Percentiles rank a stretch among this genome's conserved stretches.
These are phyloP conservation scores for Aureobasidium musti DNA, from an alignment of 2,329 filamentous ascomycete genomes.

Conservation along the genomic window DNA sequence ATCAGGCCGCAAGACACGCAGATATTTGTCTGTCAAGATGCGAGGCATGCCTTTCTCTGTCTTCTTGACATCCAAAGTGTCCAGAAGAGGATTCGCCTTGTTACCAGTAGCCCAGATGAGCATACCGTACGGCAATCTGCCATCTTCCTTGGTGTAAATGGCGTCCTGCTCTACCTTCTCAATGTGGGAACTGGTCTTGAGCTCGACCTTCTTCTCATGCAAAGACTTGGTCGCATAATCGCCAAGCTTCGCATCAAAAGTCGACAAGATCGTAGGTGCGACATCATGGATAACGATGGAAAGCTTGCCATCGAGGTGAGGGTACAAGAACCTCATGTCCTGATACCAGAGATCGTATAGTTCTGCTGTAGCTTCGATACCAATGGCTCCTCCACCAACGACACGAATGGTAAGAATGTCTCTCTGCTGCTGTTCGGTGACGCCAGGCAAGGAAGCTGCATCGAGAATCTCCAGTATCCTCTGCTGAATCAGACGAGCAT, in stretches of 20 bases:
- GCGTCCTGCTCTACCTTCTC: conserved; percentile 42
- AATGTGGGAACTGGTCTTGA: conserved; percentile 45
- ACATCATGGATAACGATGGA: conserved; percentile 51
- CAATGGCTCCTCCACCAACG: conserved; percentile 48
- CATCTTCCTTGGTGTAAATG: conserved; percentile 44
- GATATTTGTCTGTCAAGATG: conserved; percentile 42
- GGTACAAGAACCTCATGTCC: conserved; percentile 46
- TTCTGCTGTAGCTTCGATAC: conserved; percentile 50
- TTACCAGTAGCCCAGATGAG: conserved; percentile 48
- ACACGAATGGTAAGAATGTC: conserved; percentile 45
- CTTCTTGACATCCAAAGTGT: conserved; percentile 42
- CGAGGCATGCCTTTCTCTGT: conserved; percentile 41
- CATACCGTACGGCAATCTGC: conserved; percentile 43
- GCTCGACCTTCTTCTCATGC: conserved; percentile 42
- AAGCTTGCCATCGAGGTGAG: conserved; percentile 44
- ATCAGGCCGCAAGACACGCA: conserved; percentile 39
- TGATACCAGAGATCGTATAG: conserved; percentile 47
- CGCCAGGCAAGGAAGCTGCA: conserved; percentile 41
- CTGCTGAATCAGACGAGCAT: conserved; percentile 42
- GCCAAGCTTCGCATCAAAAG: conserved; percentile 47
- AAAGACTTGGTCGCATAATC: conserved; percentile 48
- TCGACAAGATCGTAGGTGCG: conserved; percentile 46
- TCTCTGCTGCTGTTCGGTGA: conserved; percentile 37
- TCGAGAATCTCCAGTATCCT: conserved; percentile 44
- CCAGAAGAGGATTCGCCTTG: conserved; percentile 40